Evolutionary conservation across 2,329 filamentous ascomycete species (phyloP).

Genomic region (Stachybotrys chartarum): DNA sequence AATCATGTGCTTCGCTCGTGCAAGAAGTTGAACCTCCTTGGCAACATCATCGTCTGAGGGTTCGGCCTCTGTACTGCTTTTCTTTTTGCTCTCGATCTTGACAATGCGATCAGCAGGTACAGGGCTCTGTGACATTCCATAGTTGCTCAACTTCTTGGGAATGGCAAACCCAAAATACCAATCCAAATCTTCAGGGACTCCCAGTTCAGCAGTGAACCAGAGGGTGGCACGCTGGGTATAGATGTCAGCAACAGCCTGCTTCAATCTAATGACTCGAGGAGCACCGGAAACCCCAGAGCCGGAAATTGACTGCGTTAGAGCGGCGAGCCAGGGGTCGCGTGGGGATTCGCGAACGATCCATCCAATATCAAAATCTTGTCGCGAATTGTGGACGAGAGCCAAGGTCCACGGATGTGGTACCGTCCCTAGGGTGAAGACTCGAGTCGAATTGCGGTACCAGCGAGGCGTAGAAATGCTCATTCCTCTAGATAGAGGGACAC

Average conservation of each 20-base stretch:
- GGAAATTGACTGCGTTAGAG: conserved; percentile 63
- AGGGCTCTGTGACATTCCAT: conserved; percentile 18
- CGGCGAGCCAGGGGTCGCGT: conserved; percentile 73
- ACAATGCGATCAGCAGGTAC: conserved; percentile 14
- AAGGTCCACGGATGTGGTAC: conserved; percentile 91
- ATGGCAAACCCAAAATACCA: conserved; percentile 87
- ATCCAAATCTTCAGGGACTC: conserved; percentile 64
- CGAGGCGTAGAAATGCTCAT: conserved; percentile 61
- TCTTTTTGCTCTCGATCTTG: conserved; percentile 4
- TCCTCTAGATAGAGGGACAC: conserved; percentile 51
- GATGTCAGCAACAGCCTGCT: conserved; percentile 71
- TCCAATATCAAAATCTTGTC: conserved; percentile 51
- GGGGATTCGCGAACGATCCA: conserved; percentile 61
- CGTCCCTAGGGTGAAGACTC: conserved; percentile 73
- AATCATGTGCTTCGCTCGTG: conserved; percentile 38
- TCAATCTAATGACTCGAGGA: conserved; percentile 65
- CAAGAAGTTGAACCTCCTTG: conserved; percentile 48
- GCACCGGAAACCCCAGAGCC: conserved; percentile 52
- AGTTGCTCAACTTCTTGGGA: conserved; percentile 47
- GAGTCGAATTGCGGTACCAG: conserved; percentile 64
- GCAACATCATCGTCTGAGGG: conserved; percentile 42
- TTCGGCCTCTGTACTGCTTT: conserved; percentile 27
- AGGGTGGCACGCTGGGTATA: conserved; percentile 57
- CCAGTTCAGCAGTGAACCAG: conserved; percentile 70
- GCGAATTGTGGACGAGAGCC: conserved; percentile 57